Base-by-base conservation (phyloP, 768 basidiomycete genomes). In the Kwoniella heveanensis region DNA sequence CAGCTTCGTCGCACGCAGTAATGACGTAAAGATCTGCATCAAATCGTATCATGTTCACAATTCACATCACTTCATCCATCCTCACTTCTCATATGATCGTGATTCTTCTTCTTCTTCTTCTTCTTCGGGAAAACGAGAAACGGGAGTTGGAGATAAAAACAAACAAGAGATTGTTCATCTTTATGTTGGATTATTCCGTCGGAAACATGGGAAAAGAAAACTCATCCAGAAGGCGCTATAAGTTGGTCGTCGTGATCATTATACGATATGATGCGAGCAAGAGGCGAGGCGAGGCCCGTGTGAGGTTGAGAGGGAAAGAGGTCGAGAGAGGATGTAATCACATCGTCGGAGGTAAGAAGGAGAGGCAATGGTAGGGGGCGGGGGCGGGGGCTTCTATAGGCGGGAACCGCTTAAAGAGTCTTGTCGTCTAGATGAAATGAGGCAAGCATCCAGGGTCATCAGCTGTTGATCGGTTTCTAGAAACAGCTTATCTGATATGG, bases 381-480 rank as follows among this genome's bases (percentile, higher is more conserved):
- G 4, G 39, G 10, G 39, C 4, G 17, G 39, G 39, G 8, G 10
- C 19, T 44, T 44, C 39, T 44, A 44, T 17, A 44, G 39, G 39
- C 39, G 25, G 48, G 22, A 32, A 21, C 36, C 60, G 27, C 49
- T 73, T 77, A 79, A 65, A 77, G 69, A 15, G 73, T 72, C 73
- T 79, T 79, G 60, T 77, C 74, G 72, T 79, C 77, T 78, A 62
- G 47, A 25, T 30, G n/a, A 7, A 36, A 7, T 9, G 17, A 44
- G 17, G 39, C 39, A 13, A 32, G 13, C 39, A 17, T 3, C 9
- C 39, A 9, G 19, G 4, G 19, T 47, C 15, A 30, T 24, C 25
- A 46, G 22, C 9, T 27, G 24, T 15, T 27, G 25, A 26, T 44
- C 39, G 15, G 15, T 32, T 5, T 32, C 32, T 13, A 44, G 19